phyloP scores from a whole-genome alignment of 495 filamentous ascomycete genomes.

The Penicillium herquei region DNA sequence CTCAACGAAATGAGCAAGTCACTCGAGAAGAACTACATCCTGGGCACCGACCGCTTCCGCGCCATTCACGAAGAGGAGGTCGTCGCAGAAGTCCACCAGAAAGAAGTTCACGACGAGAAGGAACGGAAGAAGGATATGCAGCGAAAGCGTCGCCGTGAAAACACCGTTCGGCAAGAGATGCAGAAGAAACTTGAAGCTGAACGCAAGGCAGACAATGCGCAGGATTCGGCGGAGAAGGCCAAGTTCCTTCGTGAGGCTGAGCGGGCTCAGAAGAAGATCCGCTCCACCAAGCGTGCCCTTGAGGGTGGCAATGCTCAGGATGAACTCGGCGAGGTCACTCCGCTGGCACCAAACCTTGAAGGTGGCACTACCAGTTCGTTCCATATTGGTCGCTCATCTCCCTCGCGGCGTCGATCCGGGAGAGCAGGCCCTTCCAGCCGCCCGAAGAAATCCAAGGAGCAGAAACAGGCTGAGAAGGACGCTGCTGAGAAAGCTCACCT shows the following conservation, averaged over 20 bases:
- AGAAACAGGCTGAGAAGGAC: slow-evolving; percentile 95
- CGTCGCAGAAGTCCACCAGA: slow-evolving; percentile 79
- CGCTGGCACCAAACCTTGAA: slow-evolving; percentile 77
- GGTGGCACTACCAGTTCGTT: slow-evolving; percentile 88
- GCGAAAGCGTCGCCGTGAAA: slow-evolving; percentile 92
- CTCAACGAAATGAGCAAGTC: slow-evolving; percentile 49
- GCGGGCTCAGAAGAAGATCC: slow-evolving; percentile 82
- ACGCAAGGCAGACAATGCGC: slow-evolving; percentile 66
- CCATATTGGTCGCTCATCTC: slow-evolving; percentile 60
- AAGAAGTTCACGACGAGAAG: slow-evolving; percentile 91
- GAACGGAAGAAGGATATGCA: slow-evolving; percentile 99
- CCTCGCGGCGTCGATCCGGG: slow-evolving; percentile 64
- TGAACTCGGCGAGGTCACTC: slow-evolving; percentile 71
- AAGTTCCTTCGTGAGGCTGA: slow-evolving; percentile 78
- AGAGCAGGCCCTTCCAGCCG: slow-evolving; percentile 60
- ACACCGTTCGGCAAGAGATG: slow-evolving; percentile 82
- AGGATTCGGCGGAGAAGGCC: slow-evolving; percentile 74
- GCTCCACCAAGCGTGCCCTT: slow-evolving; percentile 75
- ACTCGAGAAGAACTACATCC: slow-evolving; percentile 53
- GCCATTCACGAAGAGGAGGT: slow-evolving; percentile 64
- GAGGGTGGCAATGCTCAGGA: slow-evolving; percentile 81
- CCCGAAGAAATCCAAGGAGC: slow-evolving; percentile 88
- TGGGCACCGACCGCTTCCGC: slow-evolving; percentile 54
- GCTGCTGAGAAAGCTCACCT: slow-evolving; percentile 85
- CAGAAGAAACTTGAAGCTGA: slow-evolving; percentile 83